A percentile compares a stretch with the other conserved stretches of the same genome.
Conservation (phyloP, 2,329 filamentous ascomycete species). For the Fusarium pilosicola region DNA sequence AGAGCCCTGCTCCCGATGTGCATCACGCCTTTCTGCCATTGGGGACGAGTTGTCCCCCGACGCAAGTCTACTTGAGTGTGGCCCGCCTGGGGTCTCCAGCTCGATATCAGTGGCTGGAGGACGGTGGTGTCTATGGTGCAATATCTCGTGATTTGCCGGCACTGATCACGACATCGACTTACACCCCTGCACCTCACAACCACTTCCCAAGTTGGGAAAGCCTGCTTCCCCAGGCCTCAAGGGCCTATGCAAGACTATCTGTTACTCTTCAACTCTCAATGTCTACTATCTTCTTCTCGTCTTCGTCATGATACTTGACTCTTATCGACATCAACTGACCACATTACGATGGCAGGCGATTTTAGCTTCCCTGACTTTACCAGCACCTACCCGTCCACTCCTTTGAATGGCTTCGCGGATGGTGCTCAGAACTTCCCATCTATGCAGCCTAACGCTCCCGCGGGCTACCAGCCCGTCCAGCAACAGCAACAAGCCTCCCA, state of each 20-base stretch:
- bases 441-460: constrained; percentile 62
- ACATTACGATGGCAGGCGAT: constrained; percentile 62
- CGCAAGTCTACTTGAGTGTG: constrained; percentile 38
- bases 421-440: constrained; percentile 56
- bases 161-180: constrained; percentile 43
- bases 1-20: constrained; percentile 30
- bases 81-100: constrained; percentile 28
- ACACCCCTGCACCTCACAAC: constrained; percentile 37
- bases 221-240: constrained; percentile 34
- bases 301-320: constrained; percentile 39
- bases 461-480: constrained; percentile 56
- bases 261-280: constrained; percentile 34
- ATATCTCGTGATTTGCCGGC: constrained; percentile 66
- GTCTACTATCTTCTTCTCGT: constrained; percentile 24
- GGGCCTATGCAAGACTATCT: constrained; percentile 33
- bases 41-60: constrained; percentile 38
- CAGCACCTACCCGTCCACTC: constrained; percentile 61
- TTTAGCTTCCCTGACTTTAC: constrained; percentile 67
- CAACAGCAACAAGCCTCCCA: constrained; percentile 44
- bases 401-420: constrained; percentile 55
- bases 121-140: constrained; percentile 65
- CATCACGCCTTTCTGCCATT: constrained; percentile 29
- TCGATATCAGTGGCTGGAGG: constrained; percentile 46
- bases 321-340: constrained; percentile 42
- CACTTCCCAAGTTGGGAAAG: constrained; percentile 44